Conservation (phyloP, 1,284 basidiomycete genomes). For the Farysia itapuensis region DNA sequence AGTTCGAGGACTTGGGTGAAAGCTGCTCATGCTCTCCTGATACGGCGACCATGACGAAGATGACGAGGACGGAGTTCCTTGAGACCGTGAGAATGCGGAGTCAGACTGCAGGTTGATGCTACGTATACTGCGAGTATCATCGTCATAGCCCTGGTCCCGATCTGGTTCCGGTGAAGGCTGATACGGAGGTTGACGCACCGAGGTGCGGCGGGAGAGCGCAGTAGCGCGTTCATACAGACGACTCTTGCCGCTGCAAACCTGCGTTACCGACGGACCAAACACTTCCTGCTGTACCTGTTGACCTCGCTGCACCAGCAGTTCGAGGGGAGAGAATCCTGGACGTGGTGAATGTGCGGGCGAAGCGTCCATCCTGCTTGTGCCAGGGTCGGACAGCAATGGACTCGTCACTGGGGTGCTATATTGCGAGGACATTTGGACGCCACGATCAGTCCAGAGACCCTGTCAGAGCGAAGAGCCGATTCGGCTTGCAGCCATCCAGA, state of each 20-base stretch:
- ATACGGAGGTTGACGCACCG: constrained; percentile 18
- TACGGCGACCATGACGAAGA: background rate
- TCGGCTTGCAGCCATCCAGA: too few relatives aligned
- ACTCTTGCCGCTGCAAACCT: background rate
- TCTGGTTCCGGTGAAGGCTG: constrained; percentile 34
- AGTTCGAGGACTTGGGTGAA: background rate
- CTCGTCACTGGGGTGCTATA: constrained; percentile 21
- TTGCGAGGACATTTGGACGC: too few relatives aligned
- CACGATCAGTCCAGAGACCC: too few relatives aligned
- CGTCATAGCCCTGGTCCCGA: constrained; percentile 16
- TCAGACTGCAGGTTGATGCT: constrained; percentile 36
- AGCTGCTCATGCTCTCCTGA: background rate
- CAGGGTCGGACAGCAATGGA: constrained; percentile 25
- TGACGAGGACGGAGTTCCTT: constrained; percentile 1
- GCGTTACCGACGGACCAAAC: background rate
- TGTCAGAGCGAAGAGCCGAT: too few relatives aligned
- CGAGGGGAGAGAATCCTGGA: constrained; percentile 23
- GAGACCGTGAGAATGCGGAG: constrained; percentile 7
- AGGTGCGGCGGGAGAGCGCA: constrained; percentile 26
- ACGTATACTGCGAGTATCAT: constrained; percentile 26
- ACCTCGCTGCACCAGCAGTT: constrained; percentile 31
- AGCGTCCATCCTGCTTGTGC: constrained; percentile 4
- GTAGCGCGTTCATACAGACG: constrained; percentile 34
- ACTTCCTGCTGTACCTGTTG: constrained; percentile 37
- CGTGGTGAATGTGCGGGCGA: constrained; percentile 2